These are phyloP conservation scores for Albifimbria verrucaria DNA, from an alignment of 2,329 filamentous ascomycete species.

Conservation along the genomic window DNA sequence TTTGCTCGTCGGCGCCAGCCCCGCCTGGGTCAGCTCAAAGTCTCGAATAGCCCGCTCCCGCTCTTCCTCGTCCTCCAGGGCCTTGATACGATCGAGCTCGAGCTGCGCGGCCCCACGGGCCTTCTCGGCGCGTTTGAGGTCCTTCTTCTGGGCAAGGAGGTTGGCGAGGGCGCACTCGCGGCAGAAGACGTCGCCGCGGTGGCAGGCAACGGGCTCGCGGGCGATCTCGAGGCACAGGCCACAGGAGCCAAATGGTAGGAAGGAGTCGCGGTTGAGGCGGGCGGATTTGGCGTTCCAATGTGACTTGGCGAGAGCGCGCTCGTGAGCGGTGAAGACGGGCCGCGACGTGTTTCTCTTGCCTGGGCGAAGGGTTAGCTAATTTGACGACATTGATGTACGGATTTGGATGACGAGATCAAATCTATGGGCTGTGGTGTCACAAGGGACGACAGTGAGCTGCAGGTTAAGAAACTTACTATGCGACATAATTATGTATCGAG, in stretches of 20 bases:
- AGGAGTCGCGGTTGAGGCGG: constrained; percentile 85
- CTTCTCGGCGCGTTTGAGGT: constrained; percentile 78
- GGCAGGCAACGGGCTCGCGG: constrained; percentile 78
- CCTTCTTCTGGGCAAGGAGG: constrained; percentile 85
- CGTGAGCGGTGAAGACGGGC: constrained; percentile 90
- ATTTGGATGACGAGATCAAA: background rate
- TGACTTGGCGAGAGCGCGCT: constrained; percentile 76
- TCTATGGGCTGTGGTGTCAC: background rate
- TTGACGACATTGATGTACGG: background rate
- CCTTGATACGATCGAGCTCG: constrained; percentile 59
- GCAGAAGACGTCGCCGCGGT: constrained; percentile 87
- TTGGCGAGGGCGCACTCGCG: constrained; percentile 90
- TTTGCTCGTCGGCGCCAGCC: constrained; percentile 41
- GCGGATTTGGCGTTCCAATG: constrained; percentile 80
- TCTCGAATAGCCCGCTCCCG: constrained; percentile 68
- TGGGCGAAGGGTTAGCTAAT: constrained; percentile 21
- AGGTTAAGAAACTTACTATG: constrained; percentile 36
- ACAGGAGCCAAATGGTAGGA: constrained; percentile 87
- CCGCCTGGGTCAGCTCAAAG: constrained; percentile 83
- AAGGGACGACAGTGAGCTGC: background rate
- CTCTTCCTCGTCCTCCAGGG: constrained; percentile 65
- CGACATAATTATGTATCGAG: too few relatives aligned
- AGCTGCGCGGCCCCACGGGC: constrained; percentile 57
- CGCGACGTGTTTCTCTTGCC: constrained; percentile 88
- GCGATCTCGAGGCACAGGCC: constrained; percentile 81